These are phyloP conservation scores for Quercus dentata DNA, from an alignment of 306 rosid genomes.

Conservation along the genomic window DNA sequence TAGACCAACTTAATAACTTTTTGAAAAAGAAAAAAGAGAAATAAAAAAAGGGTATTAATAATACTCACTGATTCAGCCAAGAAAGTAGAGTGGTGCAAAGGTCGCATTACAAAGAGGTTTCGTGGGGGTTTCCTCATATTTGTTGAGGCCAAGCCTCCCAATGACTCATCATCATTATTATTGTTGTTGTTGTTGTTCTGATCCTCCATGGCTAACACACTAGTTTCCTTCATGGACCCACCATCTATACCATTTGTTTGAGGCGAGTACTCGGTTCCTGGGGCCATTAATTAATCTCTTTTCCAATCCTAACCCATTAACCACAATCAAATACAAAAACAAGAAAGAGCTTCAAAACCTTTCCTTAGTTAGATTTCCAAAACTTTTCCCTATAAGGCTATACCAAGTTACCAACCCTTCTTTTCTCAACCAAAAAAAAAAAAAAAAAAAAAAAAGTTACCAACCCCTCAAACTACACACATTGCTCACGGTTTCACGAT, in stretches of 20 bases:
- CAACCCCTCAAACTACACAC: slow-evolving; percentile 15
- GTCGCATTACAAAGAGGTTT: slow-evolving; percentile 47
- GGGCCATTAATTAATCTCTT: slow-evolving; percentile 31
- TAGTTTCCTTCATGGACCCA: slow-evolving; percentile 24
- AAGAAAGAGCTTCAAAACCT: slow-evolving; percentile 9
- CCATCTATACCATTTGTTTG: slow-evolving; percentile 15
- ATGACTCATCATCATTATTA: slow-evolving; percentile 18
- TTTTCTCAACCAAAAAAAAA: too few relatives aligned
- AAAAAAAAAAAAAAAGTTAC: not conserved
- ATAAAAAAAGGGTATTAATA: not conserved
- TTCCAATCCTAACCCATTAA: slow-evolving; percentile 26
- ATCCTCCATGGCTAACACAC: slow-evolving; percentile 45
- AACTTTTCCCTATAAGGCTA: not conserved
- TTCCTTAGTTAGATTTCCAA: slow-evolving; percentile 6
- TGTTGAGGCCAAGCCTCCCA: slow-evolving; percentile 33
- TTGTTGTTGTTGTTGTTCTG: not conserved
- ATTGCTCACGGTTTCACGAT: slow-evolving; percentile 3
- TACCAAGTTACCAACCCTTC: slow-evolving; percentile 1
- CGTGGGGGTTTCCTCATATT: slow-evolving; percentile 54
- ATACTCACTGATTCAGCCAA: slow-evolving; percentile 52
- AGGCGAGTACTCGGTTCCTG: slow-evolving; percentile 35
- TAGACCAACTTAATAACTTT: not conserved
- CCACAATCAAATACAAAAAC: not conserved
- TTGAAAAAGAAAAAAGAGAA: too few relatives aligned
- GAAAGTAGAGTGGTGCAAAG: slow-evolving; percentile 49